These are phyloP conservation scores for Coemansia sp. DNA, from an alignment of 192 early-diverging fungal genomes.

Conservation along the genomic window DNA sequence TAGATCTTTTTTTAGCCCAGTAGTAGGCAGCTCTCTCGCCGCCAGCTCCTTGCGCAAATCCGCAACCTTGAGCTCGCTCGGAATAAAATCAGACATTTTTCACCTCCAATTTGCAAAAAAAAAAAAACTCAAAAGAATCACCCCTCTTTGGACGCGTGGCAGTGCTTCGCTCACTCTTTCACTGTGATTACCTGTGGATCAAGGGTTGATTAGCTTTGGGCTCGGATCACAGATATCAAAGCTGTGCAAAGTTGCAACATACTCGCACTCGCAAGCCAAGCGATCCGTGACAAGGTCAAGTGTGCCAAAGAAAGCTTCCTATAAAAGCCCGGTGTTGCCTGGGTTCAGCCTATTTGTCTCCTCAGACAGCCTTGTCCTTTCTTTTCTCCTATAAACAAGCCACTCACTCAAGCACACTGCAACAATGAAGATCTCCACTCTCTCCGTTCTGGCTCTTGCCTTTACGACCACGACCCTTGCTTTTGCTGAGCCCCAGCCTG, in stretches of 20 bases:
- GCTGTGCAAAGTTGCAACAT: background rate
- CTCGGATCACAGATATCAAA: background rate
- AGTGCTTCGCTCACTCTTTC: background rate
- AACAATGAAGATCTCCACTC: background rate
- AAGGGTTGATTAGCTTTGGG: too few relatives aligned
- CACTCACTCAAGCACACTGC: background rate
- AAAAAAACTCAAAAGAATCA: background rate
- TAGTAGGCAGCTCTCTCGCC: conserved; percentile 56
- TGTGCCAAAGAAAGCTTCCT: background rate
- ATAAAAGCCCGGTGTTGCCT: background rate
- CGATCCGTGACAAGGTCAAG: too few relatives aligned
- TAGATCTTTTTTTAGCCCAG: conserved; percentile 65
- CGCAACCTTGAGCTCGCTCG: conserved; percentile 60
- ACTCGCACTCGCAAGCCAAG: too few relatives aligned
- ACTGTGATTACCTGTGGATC: background rate
- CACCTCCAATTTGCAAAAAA: background rate
- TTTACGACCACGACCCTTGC: background rate
- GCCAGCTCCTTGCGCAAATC: conserved; percentile 62
- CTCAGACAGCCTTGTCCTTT: background rate
- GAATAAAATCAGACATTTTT: conserved; percentile 25
- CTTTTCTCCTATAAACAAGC: background rate
- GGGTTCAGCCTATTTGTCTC: background rate
- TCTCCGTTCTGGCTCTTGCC: background rate
- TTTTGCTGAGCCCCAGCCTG: background rate
- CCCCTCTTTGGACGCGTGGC: background rate